phyloP scores from a whole-genome alignment of 495 filamentous ascomycete species.

The Pseudotulostoma volvatum region DNA sequence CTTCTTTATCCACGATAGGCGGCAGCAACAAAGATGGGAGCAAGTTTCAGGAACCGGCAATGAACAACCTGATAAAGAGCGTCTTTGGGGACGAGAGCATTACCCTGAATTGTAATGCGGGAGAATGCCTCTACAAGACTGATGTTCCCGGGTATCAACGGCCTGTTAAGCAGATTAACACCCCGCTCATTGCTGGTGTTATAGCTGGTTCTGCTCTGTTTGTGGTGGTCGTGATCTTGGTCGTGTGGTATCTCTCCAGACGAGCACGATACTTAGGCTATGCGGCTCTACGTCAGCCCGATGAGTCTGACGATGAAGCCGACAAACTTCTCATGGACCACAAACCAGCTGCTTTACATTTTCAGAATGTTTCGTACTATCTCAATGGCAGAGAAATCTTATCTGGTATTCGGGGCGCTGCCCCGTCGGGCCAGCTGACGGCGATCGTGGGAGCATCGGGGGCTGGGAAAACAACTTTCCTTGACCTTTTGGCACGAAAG shows the following conservation, averaged over 20 bases:
- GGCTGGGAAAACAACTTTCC: conserved; percentile 91
- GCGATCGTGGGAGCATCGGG: conserved; percentile 98
- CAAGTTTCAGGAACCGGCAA: conserved; percentile 73
- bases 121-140: conserved; percentile 83
- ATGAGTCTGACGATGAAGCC: conserved; percentile 81
- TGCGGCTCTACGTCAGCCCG: conserved; percentile 57
- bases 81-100: conserved; percentile 90
- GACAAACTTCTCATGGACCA: conserved; percentile 77
- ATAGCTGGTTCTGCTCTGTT: conserved; percentile 82
- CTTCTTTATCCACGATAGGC: conserved; percentile 45
- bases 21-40: conserved; percentile 46
- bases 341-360: conserved; percentile 75
- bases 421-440: conserved; percentile 77
- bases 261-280: conserved; percentile 46
- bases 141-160: conserved; percentile 82
- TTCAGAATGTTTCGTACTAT: conserved; percentile 73
- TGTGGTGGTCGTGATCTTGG: conserved; percentile 64
- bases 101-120: conserved; percentile 60
- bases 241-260: conserved; percentile 79
- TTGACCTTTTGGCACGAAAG: conserved; percentile 93
- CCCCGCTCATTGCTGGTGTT: conserved; percentile 83
- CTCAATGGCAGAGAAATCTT: conserved; percentile 83
- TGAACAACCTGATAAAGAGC: conserved; percentile 72
- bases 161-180: conserved; percentile 90
- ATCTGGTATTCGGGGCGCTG: conserved; percentile 60